These are phyloP conservation scores for Lyophyllum decastes DNA, from an alignment of 768 basidiomycete genomes.

Conservation along the genomic window DNA sequence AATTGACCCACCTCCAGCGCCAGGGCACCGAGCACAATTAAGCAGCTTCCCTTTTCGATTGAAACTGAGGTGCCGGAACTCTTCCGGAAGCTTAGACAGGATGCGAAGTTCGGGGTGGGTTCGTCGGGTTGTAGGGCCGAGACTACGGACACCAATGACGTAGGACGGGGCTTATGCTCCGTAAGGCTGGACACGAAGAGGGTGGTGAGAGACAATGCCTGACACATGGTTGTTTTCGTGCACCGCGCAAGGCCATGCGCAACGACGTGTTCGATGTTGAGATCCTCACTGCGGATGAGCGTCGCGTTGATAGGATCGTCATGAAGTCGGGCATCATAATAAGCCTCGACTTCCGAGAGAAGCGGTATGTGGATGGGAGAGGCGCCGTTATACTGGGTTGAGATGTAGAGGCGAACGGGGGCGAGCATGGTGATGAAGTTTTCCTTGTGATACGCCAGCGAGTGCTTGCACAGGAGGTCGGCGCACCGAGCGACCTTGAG, in stretches of 20 bases:
- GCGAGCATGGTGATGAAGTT: conserved; percentile 14
- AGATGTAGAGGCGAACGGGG: conserved; percentile 15
- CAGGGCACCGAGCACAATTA: too few species aligned
- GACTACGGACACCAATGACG: neutral
- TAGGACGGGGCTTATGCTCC: neutral
- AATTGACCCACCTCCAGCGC: too few species aligned
- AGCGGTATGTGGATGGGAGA: neutral
- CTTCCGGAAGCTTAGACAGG: too few species aligned
- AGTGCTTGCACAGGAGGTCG: conserved; percentile 7
- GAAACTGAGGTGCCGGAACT: neutral
- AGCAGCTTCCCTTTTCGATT: too few species aligned
- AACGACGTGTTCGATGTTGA: conserved; percentile 13
- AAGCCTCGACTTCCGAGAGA: neutral
- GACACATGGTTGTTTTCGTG: too few species aligned
- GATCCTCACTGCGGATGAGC: neutral
- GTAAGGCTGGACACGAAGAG: neutral
- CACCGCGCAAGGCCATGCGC: neutral
- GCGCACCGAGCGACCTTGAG: neutral
- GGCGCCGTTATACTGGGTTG: neutral
- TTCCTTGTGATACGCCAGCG: conserved; percentile 5
- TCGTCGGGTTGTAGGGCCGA: neutral
- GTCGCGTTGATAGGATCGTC: neutral
- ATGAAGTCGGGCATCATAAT: neutral
- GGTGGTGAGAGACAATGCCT: neutral
- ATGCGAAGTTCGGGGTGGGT: too few species aligned